These are phyloP conservation scores for Penicillium capsulatum DNA, from an alignment of 2,329 filamentous ascomycete species.

Conservation along the genomic window DNA sequence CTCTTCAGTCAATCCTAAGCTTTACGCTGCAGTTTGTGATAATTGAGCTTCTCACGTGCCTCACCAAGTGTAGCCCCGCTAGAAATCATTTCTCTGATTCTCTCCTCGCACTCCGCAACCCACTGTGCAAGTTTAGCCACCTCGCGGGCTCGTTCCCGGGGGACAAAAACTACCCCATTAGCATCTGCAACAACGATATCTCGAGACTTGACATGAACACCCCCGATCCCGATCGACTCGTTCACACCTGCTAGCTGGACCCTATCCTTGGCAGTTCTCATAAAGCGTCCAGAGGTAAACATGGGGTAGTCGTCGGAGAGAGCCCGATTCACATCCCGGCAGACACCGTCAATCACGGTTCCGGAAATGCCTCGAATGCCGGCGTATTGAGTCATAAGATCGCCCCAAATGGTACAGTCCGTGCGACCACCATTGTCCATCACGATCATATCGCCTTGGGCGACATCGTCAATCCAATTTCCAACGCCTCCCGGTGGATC, in stretches of 20 bases:
- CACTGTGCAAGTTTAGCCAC: slow-evolving; percentile 12
- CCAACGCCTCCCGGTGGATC: slow-evolving; percentile 27
- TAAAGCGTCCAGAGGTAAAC: slow-evolving; percentile 33
- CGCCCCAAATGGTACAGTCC: slow-evolving; percentile 37
- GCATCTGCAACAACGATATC: slow-evolving; percentile 33
- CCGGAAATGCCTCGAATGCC: slow-evolving; percentile 29
- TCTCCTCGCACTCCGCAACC: slow-evolving; percentile 15
- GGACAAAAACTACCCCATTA: slow-evolving; percentile 21
- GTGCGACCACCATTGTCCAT: slow-evolving; percentile 35
- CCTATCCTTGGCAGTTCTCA: slow-evolving; percentile 33
- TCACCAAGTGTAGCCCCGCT: slow-evolving; percentile 12
- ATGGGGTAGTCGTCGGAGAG: slow-evolving; percentile 28
- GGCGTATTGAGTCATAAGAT: slow-evolving; percentile 37
- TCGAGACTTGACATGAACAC: slow-evolving; percentile 24
- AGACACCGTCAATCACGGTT: slow-evolving; percentile 34
- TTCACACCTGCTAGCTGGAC: slow-evolving; percentile 31
- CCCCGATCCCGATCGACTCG: slow-evolving; percentile 27
- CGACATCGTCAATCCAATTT: slow-evolving; percentile 34
- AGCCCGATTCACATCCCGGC: slow-evolving; percentile 31
- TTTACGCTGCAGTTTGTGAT: slow-evolving; percentile 15
- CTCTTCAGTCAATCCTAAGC: background rate
- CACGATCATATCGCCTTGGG: slow-evolving; percentile 28
- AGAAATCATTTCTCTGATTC: slow-evolving; percentile 32
- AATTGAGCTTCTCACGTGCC: slow-evolving; percentile 14
- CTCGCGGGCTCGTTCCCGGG: slow-evolving; percentile 14